Evolutionary conservation across 805 yeast genomes (phyloP), one percentile per base, ranked within the genome.

Genomic region (Saturnispora sanitii): DNA sequence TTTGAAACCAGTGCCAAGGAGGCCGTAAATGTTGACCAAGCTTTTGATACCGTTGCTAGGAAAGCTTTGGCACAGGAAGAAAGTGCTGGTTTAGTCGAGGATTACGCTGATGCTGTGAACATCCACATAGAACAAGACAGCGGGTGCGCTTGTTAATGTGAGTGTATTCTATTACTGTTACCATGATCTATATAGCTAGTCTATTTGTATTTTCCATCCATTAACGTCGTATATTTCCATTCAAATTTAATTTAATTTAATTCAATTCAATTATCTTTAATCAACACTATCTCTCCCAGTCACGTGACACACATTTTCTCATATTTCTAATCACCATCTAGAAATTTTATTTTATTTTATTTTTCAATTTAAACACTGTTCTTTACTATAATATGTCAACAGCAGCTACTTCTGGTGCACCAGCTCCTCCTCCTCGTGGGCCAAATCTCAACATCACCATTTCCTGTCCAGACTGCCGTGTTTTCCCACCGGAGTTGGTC

Each of bases 1-100:
- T 90, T 92, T 56, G 95, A 90, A 62, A 90, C 98, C n/a, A 79
- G 92, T 68, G 98, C 98, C 16, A 92, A 90, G 66, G 96, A 87
- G 60, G 87, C 92, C 13, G 84, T 88, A 37, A 94, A 94, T 52
- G 95, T 90, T 27, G 96, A 88, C 56, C 79, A 82, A 53, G 97
- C 97, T 3, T 90, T 90, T 56, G 96, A 92, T 60, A 94, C 88
- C 33, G 84, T 90, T 53, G 96, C 96, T 25, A 75, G 95, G 54
- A 86, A 85, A 66, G 98, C 97, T 0, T 68, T 90, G 54, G 95
- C 87, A 60, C 97, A 90, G 63, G 96, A 87, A 59, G 95, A 84
- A 55, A 81, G 83, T 41, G 84, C 84, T 53, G 96, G 86, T 44
- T 87, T 82, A 54, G 80, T 79, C 51, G 96, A 88, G 54, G 97